Evolutionary conservation across 768 basidiomycete species (phyloP).

Genomic region (Fomitopsis serialis): DNA sequence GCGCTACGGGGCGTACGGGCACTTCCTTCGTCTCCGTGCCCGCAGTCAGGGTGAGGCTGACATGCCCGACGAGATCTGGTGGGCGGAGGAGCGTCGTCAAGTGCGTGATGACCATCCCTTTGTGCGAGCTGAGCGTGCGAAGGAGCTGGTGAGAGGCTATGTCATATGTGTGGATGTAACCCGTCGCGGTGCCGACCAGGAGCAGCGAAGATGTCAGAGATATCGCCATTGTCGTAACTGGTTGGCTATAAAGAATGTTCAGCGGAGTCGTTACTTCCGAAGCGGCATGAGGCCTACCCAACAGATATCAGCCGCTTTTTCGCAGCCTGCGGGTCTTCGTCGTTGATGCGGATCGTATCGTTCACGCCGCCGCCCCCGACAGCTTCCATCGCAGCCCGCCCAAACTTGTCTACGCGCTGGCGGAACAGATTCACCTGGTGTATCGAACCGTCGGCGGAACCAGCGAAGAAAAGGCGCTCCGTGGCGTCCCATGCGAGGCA

Average conservation of each 20-base stretch:
- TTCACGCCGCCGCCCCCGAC: constrained; percentile 68
- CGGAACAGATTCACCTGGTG: constrained; percentile 79
- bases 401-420: constrained; percentile 48
- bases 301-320: constrained; percentile 65
- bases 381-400: constrained; percentile 54
- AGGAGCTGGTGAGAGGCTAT: constrained; percentile 87
- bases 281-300: constrained; percentile 40
- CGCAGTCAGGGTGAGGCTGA: constrained; percentile 46
- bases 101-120: constrained; percentile 63
- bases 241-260: constrained; percentile 44
- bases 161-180: constrained; percentile 77
- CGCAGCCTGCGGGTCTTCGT: constrained; percentile 39
- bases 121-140: constrained; percentile 72
- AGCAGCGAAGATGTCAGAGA: constrained; percentile 77
- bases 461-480: constrained; percentile 87
- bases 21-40: constrained; percentile 45
- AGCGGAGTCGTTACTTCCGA: neutral
- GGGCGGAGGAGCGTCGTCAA: constrained; percentile 81
- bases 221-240: constrained; percentile 66
- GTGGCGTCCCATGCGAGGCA: constrained; percentile 74
- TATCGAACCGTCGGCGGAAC: constrained; percentile 67
- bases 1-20: constrained; percentile 57
- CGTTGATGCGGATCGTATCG: constrained; percentile 67
- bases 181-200: constrained; percentile 73
- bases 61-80: constrained; percentile 79